These are phyloP conservation scores for Candida qinlingensis DNA, from an alignment of 805 yeast species.

Conservation along the genomic window DNA sequence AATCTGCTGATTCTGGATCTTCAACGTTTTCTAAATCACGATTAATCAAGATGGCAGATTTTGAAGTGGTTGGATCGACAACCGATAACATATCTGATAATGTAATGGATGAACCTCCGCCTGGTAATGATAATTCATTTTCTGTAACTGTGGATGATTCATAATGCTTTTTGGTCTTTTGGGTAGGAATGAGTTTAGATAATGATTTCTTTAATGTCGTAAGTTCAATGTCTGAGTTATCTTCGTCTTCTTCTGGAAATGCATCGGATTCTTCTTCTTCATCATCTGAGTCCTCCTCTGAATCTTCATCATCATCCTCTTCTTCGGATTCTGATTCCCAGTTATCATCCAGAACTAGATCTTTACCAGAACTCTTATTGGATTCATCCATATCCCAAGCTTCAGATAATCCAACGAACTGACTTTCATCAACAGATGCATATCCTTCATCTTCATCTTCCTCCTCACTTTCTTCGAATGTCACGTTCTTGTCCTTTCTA, in stretches of 20 bases:
- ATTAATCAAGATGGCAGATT: slow-evolving; percentile 44
- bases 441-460: slow-evolving; percentile 45
- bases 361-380: slow-evolving; percentile 29
- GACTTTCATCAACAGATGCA: slow-evolving; percentile 69
- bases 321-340: slow-evolving; percentile 23
- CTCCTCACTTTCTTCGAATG: slow-evolving; percentile 33
- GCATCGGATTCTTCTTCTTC: slow-evolving; percentile 46
- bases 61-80: slow-evolving; percentile 43
- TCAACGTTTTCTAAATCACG: slow-evolving; percentile 21
- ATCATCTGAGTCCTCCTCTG: slow-evolving; percentile 35
- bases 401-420: slow-evolving; percentile 73
- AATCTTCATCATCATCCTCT: slow-evolving; percentile 24
- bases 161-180: slow-evolving; percentile 41
- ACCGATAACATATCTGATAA: slow-evolving; percentile 72
- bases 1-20: slow-evolving; percentile 21
- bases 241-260: slow-evolving; percentile 38
- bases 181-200: slow-evolving; percentile 29
- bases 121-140: slow-evolving; percentile 65
- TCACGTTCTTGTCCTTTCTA: slow-evolving; percentile 29
- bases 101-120: slow-evolving; percentile 52
- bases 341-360: slow-evolving; percentile 18
- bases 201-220: slow-evolving; percentile 40
- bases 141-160: slow-evolving; percentile 54
- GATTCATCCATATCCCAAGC: slow-evolving; percentile 82
- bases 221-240: slow-evolving; percentile 39